Evolutionary conservation across 495 filamentous ascomycete species (phyloP), one percentile per base, ranked within the genome.

Genomic region (Usnea hakonensis): DNA sequence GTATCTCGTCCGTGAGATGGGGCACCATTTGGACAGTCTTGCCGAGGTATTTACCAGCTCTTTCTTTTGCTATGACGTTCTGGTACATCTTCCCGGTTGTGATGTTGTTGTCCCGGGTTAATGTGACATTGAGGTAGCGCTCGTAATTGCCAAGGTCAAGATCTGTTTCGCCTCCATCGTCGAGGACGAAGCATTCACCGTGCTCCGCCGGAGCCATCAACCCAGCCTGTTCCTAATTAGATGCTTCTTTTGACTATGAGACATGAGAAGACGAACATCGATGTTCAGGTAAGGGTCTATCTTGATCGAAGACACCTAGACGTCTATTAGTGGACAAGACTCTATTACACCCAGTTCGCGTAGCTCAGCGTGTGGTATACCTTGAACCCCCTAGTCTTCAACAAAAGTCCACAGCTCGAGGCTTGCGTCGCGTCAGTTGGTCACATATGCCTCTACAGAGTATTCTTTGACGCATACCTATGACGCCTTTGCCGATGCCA

Each of bases 141-240:
- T 97, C 93, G 23, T 98, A 98, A 77, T 97, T 97, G 46, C 94
- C 94, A 23, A 98, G 82, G 73, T 98, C 94, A 14, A 98, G 82
- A 74, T 98, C 94, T 56, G 85, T 83, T 75, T 95, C 90, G 59
- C 87, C 89, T 55, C 88, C 87, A 68, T 91, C 88, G 70, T 87
- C 79, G 41, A 86, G 79, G 28, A 90, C 87, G 65, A 86, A 91
- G 58, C 85, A 83, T 70, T 91, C 88, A 40, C 88, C 88, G 69
- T 89, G 87, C 53, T 69, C 67, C 26, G 60, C 87, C 36, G 90
- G 90, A 63, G 83, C 82, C 87, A 89, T 90, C 36, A 83, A 83
- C 50, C 91, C 91, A 16, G 90, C 91, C 60, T 62, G 37, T 8
- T 35, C 11, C 16, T n/a, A 33, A n/a, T 61, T 19, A 61, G 50